Conservation (phyloP, 106 monocot species). For the Dendrobium chrysotoxum region DNA sequence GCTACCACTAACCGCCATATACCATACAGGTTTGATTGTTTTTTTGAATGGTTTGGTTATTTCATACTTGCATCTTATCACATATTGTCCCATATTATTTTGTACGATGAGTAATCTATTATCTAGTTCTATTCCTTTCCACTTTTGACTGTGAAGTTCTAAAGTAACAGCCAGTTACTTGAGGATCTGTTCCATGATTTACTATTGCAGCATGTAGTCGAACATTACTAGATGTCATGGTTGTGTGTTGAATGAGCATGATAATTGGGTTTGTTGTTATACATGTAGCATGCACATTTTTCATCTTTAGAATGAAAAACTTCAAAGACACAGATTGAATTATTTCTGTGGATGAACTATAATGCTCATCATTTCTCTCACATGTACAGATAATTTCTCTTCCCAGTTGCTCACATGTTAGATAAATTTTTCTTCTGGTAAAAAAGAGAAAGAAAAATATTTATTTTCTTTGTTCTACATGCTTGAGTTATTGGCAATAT, state of each 20-base stretch:
- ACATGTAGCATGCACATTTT: background rate
- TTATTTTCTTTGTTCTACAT: background rate
- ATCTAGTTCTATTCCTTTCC: background rate
- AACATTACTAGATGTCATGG: background rate
- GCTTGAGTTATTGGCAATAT: background rate
- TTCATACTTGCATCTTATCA: background rate
- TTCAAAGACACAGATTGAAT: background rate
- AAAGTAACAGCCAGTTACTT: background rate
- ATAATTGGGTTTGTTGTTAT: background rate
- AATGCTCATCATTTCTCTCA: background rate
- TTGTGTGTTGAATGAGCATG: background rate
- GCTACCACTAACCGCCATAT: constrained; percentile 57
- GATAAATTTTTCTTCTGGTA: background rate
- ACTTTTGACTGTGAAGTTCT: background rate
- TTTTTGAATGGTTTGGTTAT: background rate
- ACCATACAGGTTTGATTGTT: constrained; percentile 60
- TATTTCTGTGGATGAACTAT: background rate
- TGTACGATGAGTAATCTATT: background rate
- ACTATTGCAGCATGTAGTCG: background rate
- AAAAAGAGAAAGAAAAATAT: background rate
- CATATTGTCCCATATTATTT: background rate
- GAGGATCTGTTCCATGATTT: background rate
- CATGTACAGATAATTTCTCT: background rate
- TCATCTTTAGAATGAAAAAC: background rate
- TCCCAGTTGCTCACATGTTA: background rate